Evolutionary conservation across 1,139 yeast species (phyloP).

Genomic region (Yamadazyma membranifaciens): DNA sequence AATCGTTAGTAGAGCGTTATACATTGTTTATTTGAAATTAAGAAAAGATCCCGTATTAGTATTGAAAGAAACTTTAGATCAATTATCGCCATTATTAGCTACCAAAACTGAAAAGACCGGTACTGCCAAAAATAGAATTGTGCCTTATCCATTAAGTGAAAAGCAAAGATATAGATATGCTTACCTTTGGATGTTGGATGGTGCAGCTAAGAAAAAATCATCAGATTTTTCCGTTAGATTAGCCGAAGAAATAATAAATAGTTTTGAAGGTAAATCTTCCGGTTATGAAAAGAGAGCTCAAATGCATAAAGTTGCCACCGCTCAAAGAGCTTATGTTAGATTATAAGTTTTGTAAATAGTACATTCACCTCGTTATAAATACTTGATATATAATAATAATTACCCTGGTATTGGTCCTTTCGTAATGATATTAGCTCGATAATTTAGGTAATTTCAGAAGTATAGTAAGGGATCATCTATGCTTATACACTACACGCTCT

Average conservation of each 20-base stretch:
- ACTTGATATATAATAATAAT: too few species aligned
- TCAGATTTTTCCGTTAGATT: slow-evolving; percentile 83
- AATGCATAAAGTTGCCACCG: slow-evolving; percentile 83
- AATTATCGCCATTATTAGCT: slow-evolving; percentile 81
- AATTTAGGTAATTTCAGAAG: too few species aligned
- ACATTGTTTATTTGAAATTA: slow-evolving; percentile 69
- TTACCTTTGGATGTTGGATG: slow-evolving; percentile 86
- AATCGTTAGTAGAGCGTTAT: slow-evolving; percentile 72
- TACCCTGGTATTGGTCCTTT: too few species aligned
- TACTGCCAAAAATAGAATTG: slow-evolving; percentile 74
- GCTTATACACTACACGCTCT: too few species aligned
- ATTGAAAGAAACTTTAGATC: slow-evolving; percentile 72
- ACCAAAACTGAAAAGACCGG: slow-evolving; percentile 81
- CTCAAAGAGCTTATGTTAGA: slow-evolving; percentile 71
- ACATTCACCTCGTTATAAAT: neutral
- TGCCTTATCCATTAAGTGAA: slow-evolving; percentile 80
- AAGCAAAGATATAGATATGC: slow-evolving; percentile 87
- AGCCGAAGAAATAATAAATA: slow-evolving; percentile 83
- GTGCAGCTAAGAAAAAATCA: slow-evolving; percentile 75
- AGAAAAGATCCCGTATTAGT: slow-evolving; percentile 76
- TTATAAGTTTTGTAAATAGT: slow-evolving; percentile 8
- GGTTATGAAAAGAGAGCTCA: slow-evolving; percentile 82
- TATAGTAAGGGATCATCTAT: too few species aligned
- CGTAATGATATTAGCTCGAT: too few species aligned
- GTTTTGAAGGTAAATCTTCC: slow-evolving; percentile 73